Evolutionary conservation across 495 filamentous ascomycete genomes (phyloP).

Genomic region (Mytilinidion resinicola): DNA sequence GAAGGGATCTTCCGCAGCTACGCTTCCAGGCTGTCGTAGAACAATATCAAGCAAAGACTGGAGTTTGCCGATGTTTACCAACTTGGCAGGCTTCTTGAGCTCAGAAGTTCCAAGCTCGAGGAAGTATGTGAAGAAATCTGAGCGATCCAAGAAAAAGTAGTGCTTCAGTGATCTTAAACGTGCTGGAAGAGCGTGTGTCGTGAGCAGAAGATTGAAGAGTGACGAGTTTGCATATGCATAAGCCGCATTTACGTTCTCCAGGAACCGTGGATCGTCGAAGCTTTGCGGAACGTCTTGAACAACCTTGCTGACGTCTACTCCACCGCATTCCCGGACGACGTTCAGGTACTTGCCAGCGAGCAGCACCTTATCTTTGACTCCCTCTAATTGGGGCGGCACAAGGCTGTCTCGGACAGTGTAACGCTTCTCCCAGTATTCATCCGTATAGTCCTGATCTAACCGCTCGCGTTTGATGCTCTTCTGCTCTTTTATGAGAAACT

Average conservation of each 20-base stretch:
- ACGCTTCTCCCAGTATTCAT: slow-evolving; percentile 97
- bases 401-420: slow-evolving; percentile 90
- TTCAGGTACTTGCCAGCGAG: slow-evolving; percentile 97
- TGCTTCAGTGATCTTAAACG: slow-evolving; percentile 87
- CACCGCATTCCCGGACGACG: slow-evolving; percentile 92
- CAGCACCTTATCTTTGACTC: slow-evolving; percentile 86
- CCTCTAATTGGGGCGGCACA: slow-evolving; percentile 86
- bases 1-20: slow-evolving; percentile 90
- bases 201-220: slow-evolving; percentile 83
- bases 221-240: slow-evolving; percentile 95
- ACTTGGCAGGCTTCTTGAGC: slow-evolving; percentile 76
- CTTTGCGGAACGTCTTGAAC: slow-evolving; percentile 82
- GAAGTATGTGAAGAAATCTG: slow-evolving; percentile 97
- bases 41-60: slow-evolving; percentile 93
- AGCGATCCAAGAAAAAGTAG: slow-evolving; percentile 97
- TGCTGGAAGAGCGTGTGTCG: slow-evolving; percentile 82
- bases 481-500: slow-evolving; percentile 93
- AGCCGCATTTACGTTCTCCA: slow-evolving; percentile 91
- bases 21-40: slow-evolving; percentile 86
- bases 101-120: slow-evolving; percentile 84
- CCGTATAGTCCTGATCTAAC: slow-evolving; percentile 92
- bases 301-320: slow-evolving; percentile 86
- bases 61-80: slow-evolving; percentile 84
- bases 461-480: slow-evolving; percentile 88
- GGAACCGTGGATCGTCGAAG: slow-evolving; percentile 71